Conservation (phyloP, 108 stramenopile genomes). For the Skeletonema tropicum region DNA sequence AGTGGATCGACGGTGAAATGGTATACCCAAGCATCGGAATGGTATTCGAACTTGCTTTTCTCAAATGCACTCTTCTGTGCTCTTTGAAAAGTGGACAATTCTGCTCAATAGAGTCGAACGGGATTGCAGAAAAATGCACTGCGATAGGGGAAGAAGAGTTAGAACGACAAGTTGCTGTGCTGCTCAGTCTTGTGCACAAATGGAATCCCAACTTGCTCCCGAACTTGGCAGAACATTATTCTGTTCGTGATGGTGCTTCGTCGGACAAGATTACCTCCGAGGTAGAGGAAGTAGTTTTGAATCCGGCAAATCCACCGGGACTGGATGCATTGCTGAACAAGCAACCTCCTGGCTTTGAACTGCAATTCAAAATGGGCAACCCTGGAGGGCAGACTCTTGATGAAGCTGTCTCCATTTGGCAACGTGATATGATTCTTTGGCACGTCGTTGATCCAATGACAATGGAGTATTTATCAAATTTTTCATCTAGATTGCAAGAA, state of each 20-base stretch:
- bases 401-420: constrained; percentile 48
- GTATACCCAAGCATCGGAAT: constrained; percentile 50
- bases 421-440: constrained; percentile 53
- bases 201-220: constrained; percentile 50
- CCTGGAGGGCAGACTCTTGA: constrained; percentile 46
- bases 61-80: constrained; percentile 43
- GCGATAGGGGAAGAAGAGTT: constrained; percentile 26
- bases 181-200: constrained; percentile 50
- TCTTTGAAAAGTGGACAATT: constrained; percentile 9
- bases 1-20: constrained; percentile 51
- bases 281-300: not conserved
- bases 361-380: constrained; percentile 50
- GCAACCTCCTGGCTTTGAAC: constrained; percentile 46
- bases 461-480: constrained; percentile 35
- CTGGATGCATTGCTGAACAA: constrained; percentile 22
- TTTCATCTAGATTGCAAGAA: constrained; percentile 34
- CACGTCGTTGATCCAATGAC: constrained; percentile 40
- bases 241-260: constrained; percentile 10
- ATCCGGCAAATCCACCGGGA: constrained; percentile 26
- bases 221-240: constrained; percentile 22
- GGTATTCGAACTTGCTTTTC: constrained; percentile 50
- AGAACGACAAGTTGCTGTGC: constrained; percentile 23
- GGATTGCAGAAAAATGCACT: not conserved
- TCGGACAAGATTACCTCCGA: not conserved
- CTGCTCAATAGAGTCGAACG: not conserved